Percentiles rank a stretch among this genome's conserved stretches.
These are phyloP conservation scores for Symbiodinium pilosum DNA, from an alignment of 73 alveolate species.

Conservation along the genomic window DNA sequence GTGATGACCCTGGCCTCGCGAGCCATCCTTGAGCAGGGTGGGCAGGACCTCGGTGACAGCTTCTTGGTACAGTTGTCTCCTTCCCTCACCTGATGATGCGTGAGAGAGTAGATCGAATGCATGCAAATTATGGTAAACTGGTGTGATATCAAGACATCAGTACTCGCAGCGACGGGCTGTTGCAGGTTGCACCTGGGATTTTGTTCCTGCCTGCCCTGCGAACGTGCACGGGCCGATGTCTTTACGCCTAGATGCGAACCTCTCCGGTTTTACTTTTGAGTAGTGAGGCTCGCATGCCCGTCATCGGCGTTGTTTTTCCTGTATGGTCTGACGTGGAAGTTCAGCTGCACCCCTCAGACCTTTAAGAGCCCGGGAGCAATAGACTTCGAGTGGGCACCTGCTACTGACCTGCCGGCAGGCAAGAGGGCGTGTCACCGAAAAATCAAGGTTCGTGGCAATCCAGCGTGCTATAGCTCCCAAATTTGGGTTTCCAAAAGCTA, in stretches of 20 bases:
- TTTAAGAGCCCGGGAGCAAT: neutral
- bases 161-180: neutral
- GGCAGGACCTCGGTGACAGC: conserved; percentile 29
- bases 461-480: too few species aligned
- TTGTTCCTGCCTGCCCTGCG: neutral
- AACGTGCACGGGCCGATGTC: neutral
- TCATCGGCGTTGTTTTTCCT: neutral
- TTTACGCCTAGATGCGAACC: too few species aligned
- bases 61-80: neutral
- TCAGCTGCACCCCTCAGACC: neutral
- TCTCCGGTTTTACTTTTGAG: too few species aligned
- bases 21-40: conserved; percentile 83
- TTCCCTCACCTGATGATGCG: neutral
- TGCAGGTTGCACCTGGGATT: neutral
- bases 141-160: neutral
- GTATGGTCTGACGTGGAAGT: too few species aligned
- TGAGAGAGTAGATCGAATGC: neutral
- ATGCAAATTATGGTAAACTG: neutral
- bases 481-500: too few species aligned
- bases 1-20: conserved; percentile 47
- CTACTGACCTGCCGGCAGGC: neutral
- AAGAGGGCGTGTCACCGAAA: neutral
- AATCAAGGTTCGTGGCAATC: neutral
- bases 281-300: neutral
- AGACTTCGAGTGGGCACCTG: neutral